Evolutionary conservation across 495 filamentous ascomycete species (phyloP).

Genomic region (Hypoxylon trugodes): DNA sequence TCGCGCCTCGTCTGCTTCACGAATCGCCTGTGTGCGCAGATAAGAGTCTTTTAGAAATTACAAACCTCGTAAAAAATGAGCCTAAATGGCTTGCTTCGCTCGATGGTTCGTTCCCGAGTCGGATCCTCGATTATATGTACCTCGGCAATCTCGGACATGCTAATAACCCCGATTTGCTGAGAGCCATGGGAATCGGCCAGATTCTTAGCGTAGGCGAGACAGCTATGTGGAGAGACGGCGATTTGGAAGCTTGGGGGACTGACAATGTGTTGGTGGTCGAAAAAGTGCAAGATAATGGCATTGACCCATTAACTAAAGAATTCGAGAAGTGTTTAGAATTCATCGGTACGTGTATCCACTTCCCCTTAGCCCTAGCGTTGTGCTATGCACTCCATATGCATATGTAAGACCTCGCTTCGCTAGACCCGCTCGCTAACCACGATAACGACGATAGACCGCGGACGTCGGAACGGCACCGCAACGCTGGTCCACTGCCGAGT

Average conservation of each 20-base stretch:
- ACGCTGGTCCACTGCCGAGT: slow-evolving; percentile 97
- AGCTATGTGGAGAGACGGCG: slow-evolving; percentile 76
- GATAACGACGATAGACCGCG: slow-evolving; percentile 64
- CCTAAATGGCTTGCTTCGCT: slow-evolving; percentile 84
- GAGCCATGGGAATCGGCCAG: slow-evolving; percentile 80
- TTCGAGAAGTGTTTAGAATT: slow-evolving; percentile 90
- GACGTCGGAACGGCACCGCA: slow-evolving; percentile 76
- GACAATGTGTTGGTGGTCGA: slow-evolving; percentile 82
- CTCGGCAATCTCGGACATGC: slow-evolving; percentile 91
- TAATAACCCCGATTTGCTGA: slow-evolving; percentile 86
- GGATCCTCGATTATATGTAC: slow-evolving; percentile 94
- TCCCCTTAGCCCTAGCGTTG: slow-evolving; percentile 5
- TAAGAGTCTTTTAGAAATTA: slow-evolving; percentile 54
- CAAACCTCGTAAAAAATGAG: slow-evolving; percentile 56
- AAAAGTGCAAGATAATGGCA: slow-evolving; percentile 93
- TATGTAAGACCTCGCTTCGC: background rate
- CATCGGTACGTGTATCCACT: slow-evolving; percentile 71
- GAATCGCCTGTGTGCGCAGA: slow-evolving; percentile 55
- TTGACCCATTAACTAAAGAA: slow-evolving; percentile 87
- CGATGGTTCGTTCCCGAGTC: slow-evolving; percentile 89
- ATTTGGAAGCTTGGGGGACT: slow-evolving; percentile 70
- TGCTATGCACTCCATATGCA: background rate
- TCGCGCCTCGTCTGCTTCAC: slow-evolving; percentile 74
- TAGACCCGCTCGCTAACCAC: slow-evolving; percentile 19
- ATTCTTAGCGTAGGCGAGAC: slow-evolving; percentile 95